phyloP scores from a whole-genome alignment of 2,329 filamentous ascomycete species.

The Hypoxylon rubiginosum region DNA sequence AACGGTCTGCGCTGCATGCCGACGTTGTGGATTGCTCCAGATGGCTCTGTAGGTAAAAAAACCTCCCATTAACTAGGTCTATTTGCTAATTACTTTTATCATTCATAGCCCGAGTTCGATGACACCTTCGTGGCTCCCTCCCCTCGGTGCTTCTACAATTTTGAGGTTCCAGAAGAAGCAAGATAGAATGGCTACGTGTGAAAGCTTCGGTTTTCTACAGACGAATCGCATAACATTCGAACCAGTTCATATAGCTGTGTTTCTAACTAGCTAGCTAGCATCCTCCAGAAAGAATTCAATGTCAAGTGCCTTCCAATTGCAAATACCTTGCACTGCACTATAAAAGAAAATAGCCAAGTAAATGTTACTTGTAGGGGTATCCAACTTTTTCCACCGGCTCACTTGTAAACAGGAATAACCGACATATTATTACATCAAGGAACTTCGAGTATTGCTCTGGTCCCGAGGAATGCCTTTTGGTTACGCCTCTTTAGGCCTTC shows the following conservation, averaged over 20 bases:
- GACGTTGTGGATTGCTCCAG: conserved; percentile 9
- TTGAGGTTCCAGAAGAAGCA: conserved; percentile 22
- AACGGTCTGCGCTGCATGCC: conserved; percentile 32
- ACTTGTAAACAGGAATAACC: not conserved
- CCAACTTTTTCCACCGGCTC: not conserved
- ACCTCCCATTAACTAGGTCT: not conserved
- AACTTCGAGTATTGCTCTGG: not conserved
- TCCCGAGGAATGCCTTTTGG: not conserved
- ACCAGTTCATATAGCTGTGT: not conserved
- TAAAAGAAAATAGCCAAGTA: not conserved
- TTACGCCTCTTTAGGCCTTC: not conserved
- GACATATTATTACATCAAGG: not conserved
- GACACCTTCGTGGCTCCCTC: conserved; percentile 20
- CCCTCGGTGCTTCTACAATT: conserved; percentile 10
- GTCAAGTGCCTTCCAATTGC: not conserved
- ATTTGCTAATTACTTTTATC: not conserved
- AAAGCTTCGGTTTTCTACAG: not conserved
- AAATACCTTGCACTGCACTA: not conserved
- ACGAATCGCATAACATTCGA: not conserved
- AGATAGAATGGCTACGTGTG: not conserved
- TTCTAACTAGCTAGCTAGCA: not conserved
- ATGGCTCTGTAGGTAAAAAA: conserved; percentile 17
- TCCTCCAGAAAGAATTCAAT: not conserved
- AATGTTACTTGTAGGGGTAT: not conserved
- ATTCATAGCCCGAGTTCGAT: conserved; percentile 24